Evolutionary conservation across 164 flowering plant species (phyloP).

Genomic region (Kalanchoe fedtschenkoi): DNA sequence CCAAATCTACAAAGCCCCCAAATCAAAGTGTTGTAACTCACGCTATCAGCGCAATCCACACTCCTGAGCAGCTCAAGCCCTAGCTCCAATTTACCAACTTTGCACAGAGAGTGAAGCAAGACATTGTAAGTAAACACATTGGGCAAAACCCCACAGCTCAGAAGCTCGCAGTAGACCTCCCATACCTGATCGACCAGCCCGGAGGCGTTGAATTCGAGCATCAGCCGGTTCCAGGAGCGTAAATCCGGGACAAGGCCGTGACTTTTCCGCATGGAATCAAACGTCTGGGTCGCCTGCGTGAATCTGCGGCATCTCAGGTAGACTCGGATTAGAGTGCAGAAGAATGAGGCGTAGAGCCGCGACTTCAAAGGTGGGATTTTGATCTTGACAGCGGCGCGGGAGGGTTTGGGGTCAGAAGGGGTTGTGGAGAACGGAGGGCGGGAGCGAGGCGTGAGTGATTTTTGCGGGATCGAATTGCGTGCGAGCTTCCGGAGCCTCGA

Average conservation of each 20-base stretch:
- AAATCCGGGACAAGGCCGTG: background rate
- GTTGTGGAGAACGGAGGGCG: background rate
- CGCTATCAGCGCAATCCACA: conserved; percentile 27
- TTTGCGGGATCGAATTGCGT: background rate
- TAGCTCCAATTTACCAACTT: conserved; percentile 44
- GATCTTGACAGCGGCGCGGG: background rate
- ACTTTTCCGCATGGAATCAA: background rate
- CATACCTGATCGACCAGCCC: conserved; percentile 1
- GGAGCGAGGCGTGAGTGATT: background rate
- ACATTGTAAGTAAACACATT: conserved; percentile 3
- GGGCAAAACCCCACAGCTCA: background rate
- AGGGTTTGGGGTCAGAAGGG: background rate
- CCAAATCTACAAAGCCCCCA: conserved; percentile 64
- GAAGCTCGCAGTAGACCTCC: background rate
- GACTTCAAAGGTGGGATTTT: conserved; percentile 23
- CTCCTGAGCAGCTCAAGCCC: conserved; percentile 44
- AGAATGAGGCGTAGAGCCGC: conserved; percentile 41
- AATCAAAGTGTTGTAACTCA: conserved; percentile 63
- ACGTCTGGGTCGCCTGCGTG: background rate
- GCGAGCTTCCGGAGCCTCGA: background rate
- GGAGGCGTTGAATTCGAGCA: background rate
- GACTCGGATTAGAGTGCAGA: conserved; percentile 32
- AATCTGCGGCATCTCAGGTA: conserved; percentile 11
- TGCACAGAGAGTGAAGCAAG: conserved; percentile 25
- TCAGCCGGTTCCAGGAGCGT: background rate